These are phyloP conservation scores for Hortiboletus rubellus DNA, from an alignment of 1,284 basidiomycete genomes.

Conservation along the genomic window DNA sequence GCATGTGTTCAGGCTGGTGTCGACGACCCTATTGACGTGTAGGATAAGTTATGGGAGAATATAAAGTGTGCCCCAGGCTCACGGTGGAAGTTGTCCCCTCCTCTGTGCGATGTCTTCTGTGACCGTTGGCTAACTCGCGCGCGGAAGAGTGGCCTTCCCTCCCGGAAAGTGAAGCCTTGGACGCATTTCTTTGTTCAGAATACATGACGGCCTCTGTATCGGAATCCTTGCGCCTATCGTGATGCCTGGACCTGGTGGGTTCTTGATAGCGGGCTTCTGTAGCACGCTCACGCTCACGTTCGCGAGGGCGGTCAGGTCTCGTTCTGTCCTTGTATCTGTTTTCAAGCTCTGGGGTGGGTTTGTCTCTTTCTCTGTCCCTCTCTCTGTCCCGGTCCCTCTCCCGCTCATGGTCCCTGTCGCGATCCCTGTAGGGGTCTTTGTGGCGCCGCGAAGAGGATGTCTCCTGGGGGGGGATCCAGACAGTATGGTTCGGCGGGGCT, in stretches of 20 bases:
- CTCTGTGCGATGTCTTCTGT: conserved; percentile 36
- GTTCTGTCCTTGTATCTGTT: conserved; percentile 30
- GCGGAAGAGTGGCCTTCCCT: conserved; percentile 28
- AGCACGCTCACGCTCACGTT: conserved; percentile 35
- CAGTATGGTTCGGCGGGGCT: conserved; percentile 19
- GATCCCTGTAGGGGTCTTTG: conserved; percentile 25
- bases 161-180: conserved; percentile 32
- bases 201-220: conserved; percentile 30
- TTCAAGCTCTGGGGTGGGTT: conserved; percentile 23
- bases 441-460: conserved; percentile 19
- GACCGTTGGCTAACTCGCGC: conserved; percentile 28
- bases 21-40: conserved; percentile 30
- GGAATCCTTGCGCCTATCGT: conserved; percentile 35
- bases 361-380: conserved; percentile 24
- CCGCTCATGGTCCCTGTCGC: conserved; percentile 27
- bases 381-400: conserved; percentile 22
- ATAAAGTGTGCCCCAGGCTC: conserved; percentile 20
- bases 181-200: conserved; percentile 30
- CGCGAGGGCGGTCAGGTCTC: conserved; percentile 31
- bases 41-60: conserved; percentile 10
- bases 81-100: conserved; percentile 32
- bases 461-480: conserved; percentile 30
- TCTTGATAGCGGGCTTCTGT: conserved; percentile 29
- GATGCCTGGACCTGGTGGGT: conserved; percentile 20
- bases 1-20: conserved; percentile 31